Evolutionary conservation across 192 early-diverging fungal species (phyloP).

Genomic region (Coemansia pectinata): DNA sequence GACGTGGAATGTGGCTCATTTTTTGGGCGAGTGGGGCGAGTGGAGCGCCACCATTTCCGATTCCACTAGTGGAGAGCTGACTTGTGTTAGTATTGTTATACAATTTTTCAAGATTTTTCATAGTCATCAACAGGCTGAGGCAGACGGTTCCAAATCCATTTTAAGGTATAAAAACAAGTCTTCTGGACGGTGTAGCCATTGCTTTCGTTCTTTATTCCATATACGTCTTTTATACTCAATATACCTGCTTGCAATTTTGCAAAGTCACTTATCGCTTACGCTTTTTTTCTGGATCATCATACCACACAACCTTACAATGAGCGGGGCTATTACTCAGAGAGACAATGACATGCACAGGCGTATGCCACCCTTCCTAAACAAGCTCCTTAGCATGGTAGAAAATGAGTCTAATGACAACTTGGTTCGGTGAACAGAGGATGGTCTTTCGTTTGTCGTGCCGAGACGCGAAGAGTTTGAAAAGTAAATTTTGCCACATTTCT

Average conservation of each 20-base stretch:
- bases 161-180: not conserved
- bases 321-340: slow-evolving; percentile 28
- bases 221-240: not conserved
- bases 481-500: slow-evolving; percentile 78
- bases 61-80: not conserved
- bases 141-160: not conserved
- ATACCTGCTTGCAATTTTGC: not conserved
- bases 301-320: not conserved
- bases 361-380: slow-evolving; percentile 85
- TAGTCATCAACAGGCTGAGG: too few relatives aligned
- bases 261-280: not conserved
- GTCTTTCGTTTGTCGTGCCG: slow-evolving; percentile 81
- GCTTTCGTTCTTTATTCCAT: not conserved
- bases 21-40: slow-evolving; percentile 43
- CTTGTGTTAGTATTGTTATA: not conserved
- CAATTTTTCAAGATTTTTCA: too few relatives aligned
- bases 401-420: slow-evolving; percentile 79
- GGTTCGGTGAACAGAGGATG: slow-evolving; percentile 88
- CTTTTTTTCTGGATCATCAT: not conserved
- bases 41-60: slow-evolving; percentile 41
- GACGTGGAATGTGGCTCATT: slow-evolving; percentile 53
- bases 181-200: not conserved
- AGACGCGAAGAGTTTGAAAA: slow-evolving; percentile 79
- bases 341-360: slow-evolving; percentile 37
- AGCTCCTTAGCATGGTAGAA: slow-evolving; percentile 94